A percentile compares a stretch with the other conserved stretches of the same genome.
Conservation (phyloP, 2,329 filamentous ascomycete genomes). For the Diplodia seriata region DNA sequence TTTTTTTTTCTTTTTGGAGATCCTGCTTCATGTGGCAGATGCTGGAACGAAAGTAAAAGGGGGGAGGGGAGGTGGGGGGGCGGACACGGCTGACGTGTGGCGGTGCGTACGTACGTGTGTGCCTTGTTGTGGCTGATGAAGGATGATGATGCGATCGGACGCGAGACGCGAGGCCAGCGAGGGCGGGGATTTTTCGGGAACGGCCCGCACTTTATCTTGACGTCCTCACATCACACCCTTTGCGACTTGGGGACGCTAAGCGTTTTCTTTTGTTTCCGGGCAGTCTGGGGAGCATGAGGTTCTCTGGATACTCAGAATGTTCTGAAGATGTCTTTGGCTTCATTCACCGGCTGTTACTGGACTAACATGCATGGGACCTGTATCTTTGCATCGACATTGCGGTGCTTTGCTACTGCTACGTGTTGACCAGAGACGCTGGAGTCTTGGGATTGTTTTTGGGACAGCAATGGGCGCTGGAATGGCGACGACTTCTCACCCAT, state of each 20-base stretch:
- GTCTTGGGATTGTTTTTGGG: no score
- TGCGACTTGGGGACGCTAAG: not conserved
- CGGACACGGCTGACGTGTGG: not conserved
- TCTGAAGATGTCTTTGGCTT: no score
- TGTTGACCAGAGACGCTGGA: no score
- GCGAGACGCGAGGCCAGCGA: not conserved
- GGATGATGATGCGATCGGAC: no score
- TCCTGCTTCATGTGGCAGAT: not conserved
- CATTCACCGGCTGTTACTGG: no score
- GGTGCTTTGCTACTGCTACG: no score
- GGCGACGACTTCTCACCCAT: no score
- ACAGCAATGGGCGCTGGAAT: no score
- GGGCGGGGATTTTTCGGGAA: conserved; percentile 10
- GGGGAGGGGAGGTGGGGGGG: not conserved
- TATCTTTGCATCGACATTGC: no score
- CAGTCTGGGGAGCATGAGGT: not conserved
- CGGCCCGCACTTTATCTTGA: conserved; percentile 27
- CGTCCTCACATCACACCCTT: not conserved
- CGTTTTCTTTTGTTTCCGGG: not conserved
- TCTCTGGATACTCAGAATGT: not conserved
- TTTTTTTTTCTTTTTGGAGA: not conserved
- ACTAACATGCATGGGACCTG: no score
- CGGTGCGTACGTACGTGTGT: not conserved
- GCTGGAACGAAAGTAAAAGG: not conserved
- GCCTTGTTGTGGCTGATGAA: conserved; percentile 1